Evolutionary conservation across 306 rosid genomes (phyloP), one percentile per base, ranked within the genome.

Genomic region (Pterocarpus macrocarpus): DNA sequence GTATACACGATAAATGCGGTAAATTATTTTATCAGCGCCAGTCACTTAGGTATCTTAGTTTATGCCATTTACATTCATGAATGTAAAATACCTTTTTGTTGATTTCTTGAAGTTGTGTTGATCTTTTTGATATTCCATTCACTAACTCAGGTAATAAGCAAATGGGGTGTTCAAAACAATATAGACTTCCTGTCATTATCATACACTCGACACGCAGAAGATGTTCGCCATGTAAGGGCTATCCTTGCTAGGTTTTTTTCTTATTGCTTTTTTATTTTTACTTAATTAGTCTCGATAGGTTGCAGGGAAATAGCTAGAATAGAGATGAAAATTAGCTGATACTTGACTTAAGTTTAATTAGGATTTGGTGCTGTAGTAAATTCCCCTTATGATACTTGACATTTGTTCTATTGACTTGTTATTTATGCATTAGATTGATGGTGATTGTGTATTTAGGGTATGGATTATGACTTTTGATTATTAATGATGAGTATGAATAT

Each of bases 131-230:
- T 6, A 63, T 64, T 70, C 47, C 30, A 64, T 17, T 43, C 32
- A 13, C 45, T 69, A 14, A 70, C 79, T 80, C 92, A 93, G 97
- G 90, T 91, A 61, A 93, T 93, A 87, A 87, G 90, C 78, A 88
- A 89, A 13, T 93, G 97, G 97, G 97, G 92, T 65, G 88, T 82
- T 76, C 77, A 47, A 65, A 93, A 93, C 87, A 93, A 78, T 4
- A 88, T 93, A 69, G 94, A 91, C 88, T 84, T 93, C 89, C 92
- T 91, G 62, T 91, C 97, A 8, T 82, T 93, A 53, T 81, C 84
- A 47, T 86, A 79, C 73, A 86, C 97, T 7, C 80, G 97, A 69
- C 94, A 88, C 16, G 97, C 91, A 58, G 96, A 93, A 87, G 97
- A 93, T 77, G 61, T 93, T 88, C 89, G 94, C 81, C 91, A 87